These are phyloP conservation scores for Zea mays DNA, from an alignment of 176 grass and related monocot genomes.

Conservation along the genomic window Zm-B73-REFERENCE-NAM-5.0 NC_050104.1:148551501-148552000, in stretches of 20 bases:
- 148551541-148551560: no score
- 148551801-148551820: background rate
- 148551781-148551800: background rate
- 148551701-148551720: background rate
- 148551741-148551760: background rate
- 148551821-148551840: background rate
- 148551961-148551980: background rate
- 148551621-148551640: background rate
- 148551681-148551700: background rate
- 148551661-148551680: background rate
- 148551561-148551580: no score
- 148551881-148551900: background rate
- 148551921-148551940: slow-evolving; percentile 10
- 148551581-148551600: no score
- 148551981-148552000: background rate
- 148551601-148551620: background rate
- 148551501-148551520: no score
- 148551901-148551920: background rate
- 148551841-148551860: background rate
- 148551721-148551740: background rate
- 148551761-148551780: background rate
- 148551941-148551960: background rate
- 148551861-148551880: background rate
- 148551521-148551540: no score
- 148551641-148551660: background rate